phyloP scores from a whole-genome alignment of 179 eudicot genomes.

The Drosera spatulata region DNA sequence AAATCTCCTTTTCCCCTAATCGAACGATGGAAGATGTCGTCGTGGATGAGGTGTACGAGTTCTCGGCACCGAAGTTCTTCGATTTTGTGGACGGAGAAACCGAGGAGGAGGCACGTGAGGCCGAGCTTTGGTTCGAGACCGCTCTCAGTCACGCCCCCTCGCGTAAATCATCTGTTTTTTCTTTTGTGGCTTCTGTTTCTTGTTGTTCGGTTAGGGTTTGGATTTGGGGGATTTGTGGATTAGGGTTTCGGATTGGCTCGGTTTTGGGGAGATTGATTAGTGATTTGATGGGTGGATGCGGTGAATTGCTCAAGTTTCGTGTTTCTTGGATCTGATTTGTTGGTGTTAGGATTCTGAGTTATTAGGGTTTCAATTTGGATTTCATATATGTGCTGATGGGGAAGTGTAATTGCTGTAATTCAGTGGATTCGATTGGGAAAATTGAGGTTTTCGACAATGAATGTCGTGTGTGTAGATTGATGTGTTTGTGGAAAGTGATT shows the following conservation, averaged over 20 bases:
- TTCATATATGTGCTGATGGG: not conserved
- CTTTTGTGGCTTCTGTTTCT: not conserved
- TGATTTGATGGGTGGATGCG: no score
- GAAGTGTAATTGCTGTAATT: no score
- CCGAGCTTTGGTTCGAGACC: slow-evolving; percentile 84
- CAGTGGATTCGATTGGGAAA: no score
- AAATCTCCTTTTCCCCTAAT: not conserved
- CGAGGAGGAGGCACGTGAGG: slow-evolving; percentile 36
- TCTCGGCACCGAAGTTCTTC: slow-evolving; percentile 67
- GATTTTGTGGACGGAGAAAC: slow-evolving; percentile 68
- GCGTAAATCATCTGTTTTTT: slow-evolving; percentile 35
- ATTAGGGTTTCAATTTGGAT: not conserved
- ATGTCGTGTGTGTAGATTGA: no score
- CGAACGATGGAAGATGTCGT: slow-evolving; percentile 21
- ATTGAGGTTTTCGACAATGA: no score
- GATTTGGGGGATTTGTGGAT: not conserved
- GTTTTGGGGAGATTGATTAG: no score
- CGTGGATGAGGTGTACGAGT: slow-evolving; percentile 68
- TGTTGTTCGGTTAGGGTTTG: not conserved
- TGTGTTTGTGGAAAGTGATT: no score
- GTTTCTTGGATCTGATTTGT: not conserved
- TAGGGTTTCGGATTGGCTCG: no score
- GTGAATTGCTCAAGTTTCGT: no score
- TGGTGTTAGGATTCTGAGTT: not conserved
- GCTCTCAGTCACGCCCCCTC: slow-evolving; percentile 71